Evolutionary conservation across 345 rosid genomes (phyloP).

Genomic region (Luvunga scandens): DNA sequence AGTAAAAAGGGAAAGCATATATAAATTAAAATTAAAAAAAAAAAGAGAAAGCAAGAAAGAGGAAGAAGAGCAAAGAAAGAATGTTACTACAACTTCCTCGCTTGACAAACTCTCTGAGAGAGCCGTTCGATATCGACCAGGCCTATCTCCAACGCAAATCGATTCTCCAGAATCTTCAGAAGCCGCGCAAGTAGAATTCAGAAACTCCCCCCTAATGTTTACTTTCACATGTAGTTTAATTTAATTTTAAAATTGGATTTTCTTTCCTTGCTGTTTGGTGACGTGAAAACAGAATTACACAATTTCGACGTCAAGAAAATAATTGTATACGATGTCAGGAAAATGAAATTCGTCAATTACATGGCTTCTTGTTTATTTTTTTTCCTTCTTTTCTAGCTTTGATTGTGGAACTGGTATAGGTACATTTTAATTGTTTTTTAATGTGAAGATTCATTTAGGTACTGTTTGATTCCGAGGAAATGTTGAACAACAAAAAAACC

Average conservation of each 20-base stretch:
- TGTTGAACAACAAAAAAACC: too few relatives aligned
- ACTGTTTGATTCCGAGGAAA: too few relatives aligned
- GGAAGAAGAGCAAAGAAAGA: not conserved
- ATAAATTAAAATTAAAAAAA: not conserved
- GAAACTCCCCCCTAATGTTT: not conserved
- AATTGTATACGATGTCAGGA: not conserved
- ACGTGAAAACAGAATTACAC: too few relatives aligned
- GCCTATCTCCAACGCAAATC: slow-evolving; percentile 83
- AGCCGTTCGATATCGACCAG: slow-evolving; percentile 77
- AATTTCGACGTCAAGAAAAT: too few relatives aligned
- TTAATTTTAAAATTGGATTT: not conserved
- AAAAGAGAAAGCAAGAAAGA: not conserved
- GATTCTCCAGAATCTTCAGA: slow-evolving; percentile 53
- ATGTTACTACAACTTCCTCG: slow-evolving; percentile 86
- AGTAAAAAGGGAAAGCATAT: too few relatives aligned
- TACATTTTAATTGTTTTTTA: too few relatives aligned
- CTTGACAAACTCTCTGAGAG: slow-evolving; percentile 75
- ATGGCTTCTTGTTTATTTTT: not conserved
- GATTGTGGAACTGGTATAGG: too few relatives aligned
- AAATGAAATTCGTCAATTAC: not conserved
- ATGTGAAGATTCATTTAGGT: too few relatives aligned
- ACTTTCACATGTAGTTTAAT: not conserved
- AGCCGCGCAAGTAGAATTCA: slow-evolving; percentile 47
- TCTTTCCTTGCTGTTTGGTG: too few relatives aligned
- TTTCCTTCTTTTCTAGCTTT: too few relatives aligned